Evolutionary conservation across 2,329 filamentous ascomycete genomes (phyloP), one percentile per base, ranked within the genome.

Genomic region (Aspergillus uvarum): DNA sequence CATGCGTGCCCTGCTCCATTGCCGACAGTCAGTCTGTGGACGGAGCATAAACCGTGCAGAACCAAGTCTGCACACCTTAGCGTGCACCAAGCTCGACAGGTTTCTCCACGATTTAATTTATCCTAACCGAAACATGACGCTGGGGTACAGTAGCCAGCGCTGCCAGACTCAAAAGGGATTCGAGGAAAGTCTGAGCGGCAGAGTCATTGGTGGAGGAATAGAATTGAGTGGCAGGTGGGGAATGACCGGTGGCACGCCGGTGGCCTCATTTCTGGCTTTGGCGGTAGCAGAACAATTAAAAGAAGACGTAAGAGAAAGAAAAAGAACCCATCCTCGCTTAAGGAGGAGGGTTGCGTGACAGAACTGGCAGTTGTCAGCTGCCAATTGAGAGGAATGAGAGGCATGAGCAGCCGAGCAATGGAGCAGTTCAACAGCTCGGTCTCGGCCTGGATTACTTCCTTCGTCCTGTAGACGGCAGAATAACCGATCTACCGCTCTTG

Each of bases 131-230:
- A 35, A 44, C 29, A 48, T 29, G 26, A 55, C 53, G 53, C 42
- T 31, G 32, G 24, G 42, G 16, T 32, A 21, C 26, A 31, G 29
- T 32, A 55, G 53, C 12, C 5, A 7, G 22, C 26, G 29, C 48
- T 50, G 29, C 22, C 14, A 16, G n/a, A 31, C 12, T n/a, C 19
- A 32, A 14, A 31, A 19, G 24, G 22, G 44, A 55, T 47, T 47
- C 26, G 42, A 55, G 47, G 42, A 14, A 31, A 48, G 52, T 54
- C 32, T 16, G 49, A 48, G 21, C 22, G 24, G 54, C 44, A 19
- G 32, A 51, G 32, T 50, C 47, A 67, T 67, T 67, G 65, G 63
- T 67, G 65, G 65, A 65, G 50, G 56, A 61, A 52, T 56, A 53
- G 58, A 50, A 63, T 44, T 29, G 38, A 44, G 38, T 54, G n/a